Evolutionary conservation across 352 stramenopile species (phyloP).

Genomic region (Pythium insidiosum): DNA sequence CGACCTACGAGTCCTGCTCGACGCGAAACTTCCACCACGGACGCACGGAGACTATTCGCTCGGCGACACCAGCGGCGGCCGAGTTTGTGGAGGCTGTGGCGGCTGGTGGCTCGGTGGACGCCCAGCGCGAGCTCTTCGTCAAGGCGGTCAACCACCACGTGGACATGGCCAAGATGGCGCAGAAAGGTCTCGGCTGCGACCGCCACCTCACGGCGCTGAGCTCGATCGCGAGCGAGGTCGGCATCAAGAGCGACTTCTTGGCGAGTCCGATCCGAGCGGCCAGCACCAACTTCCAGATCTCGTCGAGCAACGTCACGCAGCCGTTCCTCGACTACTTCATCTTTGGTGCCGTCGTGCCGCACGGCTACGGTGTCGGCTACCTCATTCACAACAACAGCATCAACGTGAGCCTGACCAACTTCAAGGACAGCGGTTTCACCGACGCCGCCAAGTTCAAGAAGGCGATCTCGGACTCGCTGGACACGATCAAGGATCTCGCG

Average conservation of each 20-base stretch:
- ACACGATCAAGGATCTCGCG: slow-evolving; percentile 73
- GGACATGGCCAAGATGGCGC: slow-evolving; percentile 85
- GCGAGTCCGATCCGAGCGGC: slow-evolving; percentile 60
- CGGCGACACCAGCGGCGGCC: slow-evolving; percentile 59
- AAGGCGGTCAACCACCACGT: slow-evolving; percentile 78
- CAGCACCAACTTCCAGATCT: slow-evolving; percentile 86
- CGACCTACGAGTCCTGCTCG: slow-evolving; percentile 91
- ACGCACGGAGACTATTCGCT: slow-evolving; percentile 90
- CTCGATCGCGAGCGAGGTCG: slow-evolving; percentile 55
- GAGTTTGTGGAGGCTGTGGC: slow-evolving; percentile 63
- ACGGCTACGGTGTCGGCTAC: slow-evolving; percentile 89
- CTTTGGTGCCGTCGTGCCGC: slow-evolving; percentile 82
- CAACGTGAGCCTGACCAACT: slow-evolving; percentile 85
- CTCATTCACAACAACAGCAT: slow-evolving; percentile 78
- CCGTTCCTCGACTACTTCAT: slow-evolving; percentile 87
- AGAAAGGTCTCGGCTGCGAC: slow-evolving; percentile 82
- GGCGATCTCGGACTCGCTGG: slow-evolving; percentile 47
- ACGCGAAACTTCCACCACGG: slow-evolving; percentile 87
- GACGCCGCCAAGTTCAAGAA: slow-evolving; percentile 66
- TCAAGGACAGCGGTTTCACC: slow-evolving; percentile 65
- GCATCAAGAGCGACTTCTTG: slow-evolving; percentile 72
- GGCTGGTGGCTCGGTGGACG: slow-evolving; percentile 22
- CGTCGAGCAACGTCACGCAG: slow-evolving; percentile 87
- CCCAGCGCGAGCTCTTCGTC: slow-evolving; percentile 60
- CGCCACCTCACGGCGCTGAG: slow-evolving; percentile 80